These are phyloP conservation scores for Drechslerella dactyloides DNA, from an alignment of 2,329 filamentous ascomycete genomes.

Conservation along the genomic window DNA sequence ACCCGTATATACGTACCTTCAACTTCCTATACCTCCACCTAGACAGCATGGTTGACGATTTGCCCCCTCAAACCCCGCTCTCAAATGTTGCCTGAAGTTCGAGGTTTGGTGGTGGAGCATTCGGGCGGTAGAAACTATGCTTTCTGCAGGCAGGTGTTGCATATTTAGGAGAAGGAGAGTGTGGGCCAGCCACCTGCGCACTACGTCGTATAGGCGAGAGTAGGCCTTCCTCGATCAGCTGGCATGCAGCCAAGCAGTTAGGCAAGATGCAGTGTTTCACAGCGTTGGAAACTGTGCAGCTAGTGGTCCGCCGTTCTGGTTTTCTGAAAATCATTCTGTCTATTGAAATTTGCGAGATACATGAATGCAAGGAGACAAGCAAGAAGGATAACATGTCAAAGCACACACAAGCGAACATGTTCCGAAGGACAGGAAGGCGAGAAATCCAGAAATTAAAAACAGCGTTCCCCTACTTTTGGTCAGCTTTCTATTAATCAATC, in stretches of 20 bases:
- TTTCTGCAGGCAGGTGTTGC: slow-evolving; percentile 1
- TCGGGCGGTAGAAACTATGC: not conserved
- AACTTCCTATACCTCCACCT: slow-evolving; percentile 46
- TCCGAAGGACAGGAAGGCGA: slow-evolving; percentile 12
- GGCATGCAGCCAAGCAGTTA: not conserved
- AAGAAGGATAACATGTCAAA: slow-evolving; percentile 8
- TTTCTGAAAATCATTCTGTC: slow-evolving; percentile 49
- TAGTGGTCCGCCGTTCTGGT: not conserved
- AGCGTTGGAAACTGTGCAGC: not conserved
- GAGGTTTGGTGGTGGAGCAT: not conserved
- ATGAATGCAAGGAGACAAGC: slow-evolving; percentile 36
- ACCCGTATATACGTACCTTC: slow-evolving; percentile 27
- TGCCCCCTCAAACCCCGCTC: slow-evolving; percentile 18
- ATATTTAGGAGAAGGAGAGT: no score
- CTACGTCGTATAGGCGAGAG: not conserved
- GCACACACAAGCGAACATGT: slow-evolving; percentile 19
- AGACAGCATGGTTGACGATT: slow-evolving; percentile 25
- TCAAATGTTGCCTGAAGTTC: slow-evolving; percentile 50
- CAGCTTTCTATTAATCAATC: slow-evolving; percentile 38
- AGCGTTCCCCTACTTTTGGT: slow-evolving; percentile 32
- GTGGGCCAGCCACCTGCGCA: no score
- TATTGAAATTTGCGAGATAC: slow-evolving; percentile 47
- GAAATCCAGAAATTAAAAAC: slow-evolving; percentile 19
- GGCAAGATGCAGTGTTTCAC: not conserved
- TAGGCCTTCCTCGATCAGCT: no score